phyloP scores from a whole-genome alignment of 257 asterid species.

The Nicotiana benthamiana region DNA sequence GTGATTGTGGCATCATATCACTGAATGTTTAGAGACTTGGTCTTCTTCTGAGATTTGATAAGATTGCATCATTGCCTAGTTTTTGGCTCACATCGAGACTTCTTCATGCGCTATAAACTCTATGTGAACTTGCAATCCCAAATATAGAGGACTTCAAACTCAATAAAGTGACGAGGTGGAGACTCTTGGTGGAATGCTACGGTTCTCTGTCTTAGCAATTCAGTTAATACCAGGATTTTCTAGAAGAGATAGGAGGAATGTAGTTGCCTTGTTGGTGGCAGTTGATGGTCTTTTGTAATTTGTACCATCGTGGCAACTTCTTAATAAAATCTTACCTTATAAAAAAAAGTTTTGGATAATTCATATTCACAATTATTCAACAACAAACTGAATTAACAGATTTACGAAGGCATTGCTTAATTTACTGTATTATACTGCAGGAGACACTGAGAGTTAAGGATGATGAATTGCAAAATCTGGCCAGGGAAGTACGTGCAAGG shows the following conservation, averaged over 20 bases:
- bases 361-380: not conserved
- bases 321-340: too few species aligned
- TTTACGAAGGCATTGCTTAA: not conserved
- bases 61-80: not conserved
- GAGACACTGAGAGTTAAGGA: conserved; percentile 97
- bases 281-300: too few species aligned
- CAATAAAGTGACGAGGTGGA: not conserved
- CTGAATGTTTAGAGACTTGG: not conserved
- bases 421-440: conserved; percentile 33
- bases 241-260: too few species aligned
- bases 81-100: not conserved
- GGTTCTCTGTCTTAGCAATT: not conserved
- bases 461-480: conserved; percentile 92
- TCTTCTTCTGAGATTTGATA: not conserved
- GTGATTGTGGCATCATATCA: not conserved
- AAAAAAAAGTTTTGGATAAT: not conserved
- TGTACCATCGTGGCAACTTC: too few species aligned
- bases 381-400: not conserved
- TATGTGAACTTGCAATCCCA: not conserved
- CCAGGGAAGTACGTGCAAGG: conserved; percentile 81
- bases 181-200: not conserved
- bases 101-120: not conserved
- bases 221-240: not conserved
- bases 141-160: not conserved
- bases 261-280: too few species aligned